Percentiles rank a stretch among this genome's conserved stretches.
Evolutionary conservation across 2,329 filamentous ascomycete genomes (phyloP).

Genomic region (Aspergillus glaucus): DNA sequence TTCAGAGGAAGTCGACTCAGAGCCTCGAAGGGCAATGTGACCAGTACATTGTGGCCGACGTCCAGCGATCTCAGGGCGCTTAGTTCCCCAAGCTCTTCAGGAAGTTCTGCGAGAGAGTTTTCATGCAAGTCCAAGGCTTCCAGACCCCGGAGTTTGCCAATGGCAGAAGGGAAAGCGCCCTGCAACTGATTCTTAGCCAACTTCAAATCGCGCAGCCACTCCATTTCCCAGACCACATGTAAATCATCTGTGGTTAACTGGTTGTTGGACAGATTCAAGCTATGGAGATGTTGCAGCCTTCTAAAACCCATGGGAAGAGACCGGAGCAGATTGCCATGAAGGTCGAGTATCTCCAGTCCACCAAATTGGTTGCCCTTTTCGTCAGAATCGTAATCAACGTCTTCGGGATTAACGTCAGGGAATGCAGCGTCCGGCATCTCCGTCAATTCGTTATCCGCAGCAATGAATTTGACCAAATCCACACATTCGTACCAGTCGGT

Average conservation of each 20-base stretch:
- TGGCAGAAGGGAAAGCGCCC: slow-evolving; percentile 58
- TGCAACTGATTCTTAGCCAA: slow-evolving; percentile 70
- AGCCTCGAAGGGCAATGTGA: slow-evolving; percentile 61
- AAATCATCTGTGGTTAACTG: slow-evolving; percentile 66
- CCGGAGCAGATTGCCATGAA: slow-evolving; percentile 76
- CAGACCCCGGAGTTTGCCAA: slow-evolving; percentile 61
- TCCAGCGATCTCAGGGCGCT: slow-evolving; percentile 68
- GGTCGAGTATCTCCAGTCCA: slow-evolving; percentile 70
- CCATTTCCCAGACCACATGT: slow-evolving; percentile 67
- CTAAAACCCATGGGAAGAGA: slow-evolving; percentile 69
- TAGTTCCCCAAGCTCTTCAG: slow-evolving; percentile 61
- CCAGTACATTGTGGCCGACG: slow-evolving; percentile 70
- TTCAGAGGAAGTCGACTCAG: slow-evolving; percentile 63
- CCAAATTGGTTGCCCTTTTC: slow-evolving; percentile 69
- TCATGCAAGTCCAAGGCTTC: slow-evolving; percentile 75
- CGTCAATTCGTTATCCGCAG: slow-evolving; percentile 83
- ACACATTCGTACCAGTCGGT: slow-evolving; percentile 86
- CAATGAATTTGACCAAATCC: slow-evolving; percentile 75
- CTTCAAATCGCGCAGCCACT: slow-evolving; percentile 68
- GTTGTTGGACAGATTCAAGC: slow-evolving; percentile 80
- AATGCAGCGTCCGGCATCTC: slow-evolving; percentile 68
- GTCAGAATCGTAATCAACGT: slow-evolving; percentile 59
- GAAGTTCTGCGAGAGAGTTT: slow-evolving; percentile 70
- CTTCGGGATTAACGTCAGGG: slow-evolving; percentile 59
- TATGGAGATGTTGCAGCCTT: slow-evolving; percentile 66